Percentiles rank a stretch among this genome's conserved stretches.
Conservation (phyloP, 2,329 filamentous ascomycete species). For the Monilinia polystroma region DNA sequence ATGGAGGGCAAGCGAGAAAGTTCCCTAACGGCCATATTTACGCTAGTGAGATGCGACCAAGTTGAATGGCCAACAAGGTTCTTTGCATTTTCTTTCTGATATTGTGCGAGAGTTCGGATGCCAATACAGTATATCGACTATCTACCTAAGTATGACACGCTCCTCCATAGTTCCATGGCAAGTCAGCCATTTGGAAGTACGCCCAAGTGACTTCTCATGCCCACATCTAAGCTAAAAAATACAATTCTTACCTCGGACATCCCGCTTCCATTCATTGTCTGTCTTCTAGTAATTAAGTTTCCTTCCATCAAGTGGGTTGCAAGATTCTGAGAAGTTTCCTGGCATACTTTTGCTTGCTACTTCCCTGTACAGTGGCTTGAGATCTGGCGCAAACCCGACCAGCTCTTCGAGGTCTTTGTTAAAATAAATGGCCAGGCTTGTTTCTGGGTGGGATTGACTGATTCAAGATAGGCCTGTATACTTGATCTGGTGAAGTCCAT, state of each 20-base stretch:
- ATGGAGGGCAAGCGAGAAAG: neutral
- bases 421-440: conserved; percentile 11
- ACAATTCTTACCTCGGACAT: neutral
- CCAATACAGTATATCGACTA: neutral
- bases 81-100: neutral
- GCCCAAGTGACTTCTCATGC: no score
- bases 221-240: no score
- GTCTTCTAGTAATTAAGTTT: neutral
- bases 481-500: neutral
- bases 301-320: neutral
- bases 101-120: neutral
- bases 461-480: neutral
- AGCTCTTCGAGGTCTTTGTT: conserved; percentile 23
- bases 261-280: neutral
- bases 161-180: neutral
- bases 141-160: neutral
- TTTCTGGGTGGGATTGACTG: neutral
- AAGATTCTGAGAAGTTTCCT: neutral
- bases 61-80: conserved; percentile 5
- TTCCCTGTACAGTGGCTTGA: conserved; percentile 16
- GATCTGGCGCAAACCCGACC: conserved; percentile 23
- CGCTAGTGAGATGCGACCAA: neutral
- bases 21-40: neutral
- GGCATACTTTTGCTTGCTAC: neutral
- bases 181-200: neutral